A percentile compares a stretch with the other conserved stretches of the same genome.
Evolutionary conservation across 2,329 filamentous ascomycete species (phyloP).

Genomic region (Purpureocillium takamizusanense): DNA sequence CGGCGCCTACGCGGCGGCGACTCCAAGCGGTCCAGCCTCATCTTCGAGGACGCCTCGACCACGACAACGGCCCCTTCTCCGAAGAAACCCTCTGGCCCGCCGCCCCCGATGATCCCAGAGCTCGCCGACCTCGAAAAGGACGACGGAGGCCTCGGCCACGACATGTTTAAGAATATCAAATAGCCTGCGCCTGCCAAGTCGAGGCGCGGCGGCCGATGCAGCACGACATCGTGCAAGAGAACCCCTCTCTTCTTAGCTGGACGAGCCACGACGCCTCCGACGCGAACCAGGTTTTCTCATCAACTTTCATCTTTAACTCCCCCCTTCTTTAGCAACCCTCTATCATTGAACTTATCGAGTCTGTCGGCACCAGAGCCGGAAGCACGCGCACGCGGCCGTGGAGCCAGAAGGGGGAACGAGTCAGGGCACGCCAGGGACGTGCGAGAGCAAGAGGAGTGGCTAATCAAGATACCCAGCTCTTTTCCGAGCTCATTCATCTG

Average conservation of each 20-base stretch:
- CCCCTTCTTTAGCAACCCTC: neutral
- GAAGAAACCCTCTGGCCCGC: slow-evolving; percentile 35
- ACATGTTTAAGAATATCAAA: slow-evolving; percentile 53
- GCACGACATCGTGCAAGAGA: slow-evolving; percentile 7
- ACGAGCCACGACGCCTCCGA: slow-evolving; percentile 16
- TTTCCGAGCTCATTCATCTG: slow-evolving; percentile 25
- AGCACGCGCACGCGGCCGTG: neutral
- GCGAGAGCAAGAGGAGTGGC: slow-evolving; percentile 12
- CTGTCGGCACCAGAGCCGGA: neutral
- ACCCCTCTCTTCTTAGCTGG: slow-evolving; percentile 11
- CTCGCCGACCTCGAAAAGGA: slow-evolving; percentile 42
- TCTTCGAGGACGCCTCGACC: slow-evolving; percentile 26
- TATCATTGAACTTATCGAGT: slow-evolving; percentile 1
- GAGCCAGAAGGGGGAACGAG: neutral
- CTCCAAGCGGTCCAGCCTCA: slow-evolving; percentile 30
- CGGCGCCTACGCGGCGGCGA: slow-evolving; percentile 37
- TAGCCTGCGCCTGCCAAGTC: slow-evolving; percentile 18
- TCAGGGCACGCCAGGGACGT: no score
- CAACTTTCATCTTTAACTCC: slow-evolving; percentile 4
- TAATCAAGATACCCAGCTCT: slow-evolving; percentile 31
- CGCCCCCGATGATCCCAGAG: slow-evolving; percentile 54
- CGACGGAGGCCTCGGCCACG: slow-evolving; percentile 35
- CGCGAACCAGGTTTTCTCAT: slow-evolving; percentile 10
- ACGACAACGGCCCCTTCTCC: slow-evolving; percentile 7
- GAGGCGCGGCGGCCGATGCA: neutral